Percentiles rank a stretch among this genome's conserved stretches.
Conservation (phyloP, 164 flowering plant species). For the Echeveria elegans region DNA sequence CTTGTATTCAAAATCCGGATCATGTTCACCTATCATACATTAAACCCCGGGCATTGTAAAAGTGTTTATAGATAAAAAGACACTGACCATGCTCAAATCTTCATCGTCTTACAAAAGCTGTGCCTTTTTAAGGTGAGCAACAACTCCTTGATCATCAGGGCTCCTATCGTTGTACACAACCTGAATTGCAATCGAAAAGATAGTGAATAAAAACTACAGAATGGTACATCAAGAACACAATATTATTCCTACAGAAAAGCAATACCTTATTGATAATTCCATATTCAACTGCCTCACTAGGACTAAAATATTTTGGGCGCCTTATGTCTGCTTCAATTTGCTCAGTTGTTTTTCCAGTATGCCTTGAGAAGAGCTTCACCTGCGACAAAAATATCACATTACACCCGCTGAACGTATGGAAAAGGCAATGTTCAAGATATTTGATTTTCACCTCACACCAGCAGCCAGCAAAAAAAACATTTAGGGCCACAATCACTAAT, state of each 20-base stretch:
- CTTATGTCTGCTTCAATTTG: slow-evolving; percentile 78
- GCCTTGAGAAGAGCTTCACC: slow-evolving; percentile 68
- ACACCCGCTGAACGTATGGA: not conserved
- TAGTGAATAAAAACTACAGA: not conserved
- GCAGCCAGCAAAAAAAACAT: not conserved
- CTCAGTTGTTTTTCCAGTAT: slow-evolving; percentile 64
- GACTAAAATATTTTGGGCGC: slow-evolving; percentile 90
- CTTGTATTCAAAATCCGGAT: not conserved
- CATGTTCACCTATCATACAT: not conserved
- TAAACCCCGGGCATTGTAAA: not conserved
- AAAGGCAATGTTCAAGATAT: too few relatives aligned
- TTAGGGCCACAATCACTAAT: not conserved
- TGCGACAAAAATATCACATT: slow-evolving; percentile 15
- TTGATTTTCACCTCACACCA: not conserved
- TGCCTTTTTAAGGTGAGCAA: slow-evolving; percentile 65
- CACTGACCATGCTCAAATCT: not conserved
- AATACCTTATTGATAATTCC: slow-evolving; percentile 95
- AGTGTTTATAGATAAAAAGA: not conserved
- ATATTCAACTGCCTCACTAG: slow-evolving; percentile 92
- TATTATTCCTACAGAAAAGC: not conserved
- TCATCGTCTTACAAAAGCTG: slow-evolving; percentile 34
- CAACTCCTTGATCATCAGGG: slow-evolving; percentile 60
- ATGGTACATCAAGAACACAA: not conserved
- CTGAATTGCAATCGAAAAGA: slow-evolving; percentile 24
- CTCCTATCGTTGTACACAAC: slow-evolving; percentile 72